Percentiles rank a stretch among this genome's conserved stretches.
phyloP scores from a whole-genome alignment of 164 flowering plant genomes.

The Piper betle region DNA sequence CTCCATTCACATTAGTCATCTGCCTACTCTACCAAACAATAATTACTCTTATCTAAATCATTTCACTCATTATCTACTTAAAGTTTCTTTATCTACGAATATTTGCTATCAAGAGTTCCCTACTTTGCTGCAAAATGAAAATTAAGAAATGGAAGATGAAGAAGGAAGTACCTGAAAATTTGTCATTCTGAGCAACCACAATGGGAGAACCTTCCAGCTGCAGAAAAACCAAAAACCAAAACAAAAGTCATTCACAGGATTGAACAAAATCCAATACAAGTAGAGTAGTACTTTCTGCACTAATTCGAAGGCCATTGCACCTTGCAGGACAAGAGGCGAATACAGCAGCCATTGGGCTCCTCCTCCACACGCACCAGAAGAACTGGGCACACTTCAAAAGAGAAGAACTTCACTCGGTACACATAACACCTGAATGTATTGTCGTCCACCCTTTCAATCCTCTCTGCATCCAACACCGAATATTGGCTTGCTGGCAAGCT shows the following conservation, averaged over 20 bases:
- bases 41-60: neutral
- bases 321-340: conserved; percentile 84
- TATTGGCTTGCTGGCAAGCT: conserved; percentile 93
- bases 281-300: neutral
- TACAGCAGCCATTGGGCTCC: conserved; percentile 72
- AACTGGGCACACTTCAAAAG: conserved; percentile 88
- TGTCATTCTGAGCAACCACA: conserved; percentile 83
- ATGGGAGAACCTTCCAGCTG: conserved; percentile 88
- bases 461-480: conserved; percentile 87
- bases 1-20: neutral
- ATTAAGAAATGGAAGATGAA: neutral
- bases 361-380: conserved; percentile 67
- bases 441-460: conserved; percentile 84
- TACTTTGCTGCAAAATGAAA: neutral
- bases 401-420: conserved; percentile 62
- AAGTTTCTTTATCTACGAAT: no score
- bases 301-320: conserved; percentile 14
- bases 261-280: neutral
- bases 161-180: conserved; percentile 58
- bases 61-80: no score
- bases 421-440: conserved; percentile 78
- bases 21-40: neutral
- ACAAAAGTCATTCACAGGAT: neutral
- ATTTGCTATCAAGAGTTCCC: neutral
- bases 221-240: neutral